Percentiles rank a stretch among this genome's conserved stretches.
Evolutionary conservation across 108 stramenopile genomes (phyloP).

Genomic region (Cylindrotheca fusiformis): DNA sequence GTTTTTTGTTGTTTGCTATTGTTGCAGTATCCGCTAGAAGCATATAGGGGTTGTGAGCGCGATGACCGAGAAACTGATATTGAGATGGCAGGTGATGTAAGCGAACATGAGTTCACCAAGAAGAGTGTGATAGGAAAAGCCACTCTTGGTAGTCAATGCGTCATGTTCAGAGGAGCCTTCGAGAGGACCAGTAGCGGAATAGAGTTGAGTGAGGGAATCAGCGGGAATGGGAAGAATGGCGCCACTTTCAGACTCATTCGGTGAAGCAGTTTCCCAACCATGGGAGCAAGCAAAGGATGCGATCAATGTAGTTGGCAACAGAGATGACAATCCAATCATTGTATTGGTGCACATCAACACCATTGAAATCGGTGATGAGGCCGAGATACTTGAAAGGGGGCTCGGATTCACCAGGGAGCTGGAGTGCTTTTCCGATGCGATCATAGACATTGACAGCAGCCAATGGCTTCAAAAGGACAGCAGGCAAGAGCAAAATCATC

Average conservation of each 20-base stretch:
- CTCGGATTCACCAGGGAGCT: no score
- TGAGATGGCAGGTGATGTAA: no score
- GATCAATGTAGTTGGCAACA: no score
- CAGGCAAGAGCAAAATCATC: conserved; percentile 33
- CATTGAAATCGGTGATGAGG: conserved; percentile 36
- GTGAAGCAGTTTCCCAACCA: conserved; percentile 25
- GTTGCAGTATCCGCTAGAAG: no score
- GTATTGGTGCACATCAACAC: no score
- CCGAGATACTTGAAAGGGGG: conserved; percentile 9
- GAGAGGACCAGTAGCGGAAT: neutral
- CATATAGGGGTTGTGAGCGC: no score
- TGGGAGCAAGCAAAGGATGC: conserved; percentile 23
- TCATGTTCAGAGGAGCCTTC: conserved; percentile 7
- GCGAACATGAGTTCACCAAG: conserved; percentile 44
- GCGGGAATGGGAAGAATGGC: neutral
- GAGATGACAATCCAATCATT: no score
- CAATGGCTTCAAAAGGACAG: no score
- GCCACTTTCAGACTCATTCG: neutral
- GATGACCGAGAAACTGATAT: conserved; percentile 28
- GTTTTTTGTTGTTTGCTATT: no score
- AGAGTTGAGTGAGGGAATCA: no score
- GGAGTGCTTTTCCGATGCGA: no score
- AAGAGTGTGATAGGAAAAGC: conserved; percentile 21
- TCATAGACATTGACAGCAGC: no score
- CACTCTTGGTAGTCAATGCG: neutral